Evolutionary conservation across 1,284 basidiomycete genomes (phyloP), one percentile per base, ranked within the genome.

Genomic region (Tranzscheliella williamsii): DNA sequence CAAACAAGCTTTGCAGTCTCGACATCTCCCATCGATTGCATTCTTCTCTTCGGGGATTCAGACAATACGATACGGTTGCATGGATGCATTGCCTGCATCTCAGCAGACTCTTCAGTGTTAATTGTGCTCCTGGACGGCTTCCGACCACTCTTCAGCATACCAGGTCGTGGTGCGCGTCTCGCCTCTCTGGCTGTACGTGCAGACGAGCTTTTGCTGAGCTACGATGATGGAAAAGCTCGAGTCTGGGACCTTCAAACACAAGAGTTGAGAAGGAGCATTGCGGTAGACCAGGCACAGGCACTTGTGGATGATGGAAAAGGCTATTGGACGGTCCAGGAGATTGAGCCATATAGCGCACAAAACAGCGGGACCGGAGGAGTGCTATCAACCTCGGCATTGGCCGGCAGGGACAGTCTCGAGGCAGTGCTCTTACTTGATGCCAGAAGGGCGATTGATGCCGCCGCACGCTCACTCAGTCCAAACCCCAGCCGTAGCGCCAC

Each of bases 181-280:
- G 79, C 81, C 16, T 80, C 82, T 26, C 78, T 94, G 18, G 89
- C 85, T 61, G 78, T 90, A 2, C 83, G 85, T 2, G 85, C 82
- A 13, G 63, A 88, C 45, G 86, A 90, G 60, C 79, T 97, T 20
- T 73, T 95, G 37, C 79, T 94, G 5, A 80, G 87, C 1, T 97
- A 95, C 73, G 81, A 82, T 2, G 86, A 90, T 58, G 84, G 84
- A 3, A 85, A 87, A 45, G 88, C 89, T 3, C 82, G 94, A 23
- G 79, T 93, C 1, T 98, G 94, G 91, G 89, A 95, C 73, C 80
- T 88, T n/a, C 84, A 85, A 50, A 87, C 86, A 0, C 84, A 84
- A 41, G 91, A 95, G 72, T 87, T 97, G 67, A 84, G 91, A 81
- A 81, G 92, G 30, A 89, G 90, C 0, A 89, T 90, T 81, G 84